A percentile compares a stretch with the other conserved stretches of the same genome.
phyloP scores from a whole-genome alignment of 768 basidiomycete genomes.

The Mycena chlorophos region DNA sequence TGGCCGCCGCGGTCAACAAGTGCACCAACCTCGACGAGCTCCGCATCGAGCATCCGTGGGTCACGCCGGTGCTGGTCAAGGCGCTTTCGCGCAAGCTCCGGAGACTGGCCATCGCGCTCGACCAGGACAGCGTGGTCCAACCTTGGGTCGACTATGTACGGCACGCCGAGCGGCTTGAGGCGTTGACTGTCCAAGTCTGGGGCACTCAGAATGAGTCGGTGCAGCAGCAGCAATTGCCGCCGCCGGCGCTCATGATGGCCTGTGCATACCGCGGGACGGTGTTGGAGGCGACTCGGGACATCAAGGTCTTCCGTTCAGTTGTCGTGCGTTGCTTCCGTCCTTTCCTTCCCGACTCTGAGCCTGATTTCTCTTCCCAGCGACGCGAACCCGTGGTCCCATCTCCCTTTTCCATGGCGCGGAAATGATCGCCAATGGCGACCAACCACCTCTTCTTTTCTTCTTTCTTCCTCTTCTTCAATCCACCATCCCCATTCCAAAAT shows the following conservation, averaged over 20 bases:
- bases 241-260: constrained; percentile 57
- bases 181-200: constrained; percentile 57
- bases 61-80: constrained; percentile 47
- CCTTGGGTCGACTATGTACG: constrained; percentile 58
- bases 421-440: constrained; percentile 18
- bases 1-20: constrained; percentile 44
- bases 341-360: constrained; percentile 10
- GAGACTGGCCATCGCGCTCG: constrained; percentile 62
- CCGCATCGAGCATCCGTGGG: constrained; percentile 54
- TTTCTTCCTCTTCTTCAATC: neutral
- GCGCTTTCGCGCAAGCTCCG: constrained; percentile 49
- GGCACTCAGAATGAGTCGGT: too few relatives aligned
- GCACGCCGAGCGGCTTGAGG: constrained; percentile 41
- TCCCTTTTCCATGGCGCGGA: constrained; percentile 22
- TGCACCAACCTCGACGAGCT: constrained; percentile 56
- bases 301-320: constrained; percentile 52
- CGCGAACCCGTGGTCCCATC: constrained; percentile 22
- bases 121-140: constrained; percentile 54
- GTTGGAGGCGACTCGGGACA: constrained; percentile 50
- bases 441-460: neutral
- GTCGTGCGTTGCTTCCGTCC: constrained; percentile 40
- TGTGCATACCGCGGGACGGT: constrained; percentile 65
- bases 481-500: neutral
- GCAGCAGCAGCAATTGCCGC: constrained; percentile 50
- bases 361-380: constrained; percentile 22